These are phyloP conservation scores for Beauveria bassiana DNA, from an alignment of 2,329 filamentous ascomycete genomes.

Conservation along the genomic window DNA sequence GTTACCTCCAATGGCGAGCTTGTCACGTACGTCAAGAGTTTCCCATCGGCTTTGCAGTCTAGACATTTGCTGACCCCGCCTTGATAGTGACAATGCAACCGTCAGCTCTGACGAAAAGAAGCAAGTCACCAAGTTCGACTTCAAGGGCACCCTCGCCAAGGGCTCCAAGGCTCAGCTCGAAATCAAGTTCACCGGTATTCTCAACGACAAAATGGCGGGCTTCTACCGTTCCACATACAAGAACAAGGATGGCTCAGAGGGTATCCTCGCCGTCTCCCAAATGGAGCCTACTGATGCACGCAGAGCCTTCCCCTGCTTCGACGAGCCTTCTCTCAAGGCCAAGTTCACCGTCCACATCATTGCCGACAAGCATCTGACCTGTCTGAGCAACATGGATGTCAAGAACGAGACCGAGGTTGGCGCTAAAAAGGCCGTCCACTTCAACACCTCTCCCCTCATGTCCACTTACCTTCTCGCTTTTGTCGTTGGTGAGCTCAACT, in stretches of 20 bases:
- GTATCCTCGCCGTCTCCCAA: slow-evolving; percentile 83
- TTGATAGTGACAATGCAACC: slow-evolving; percentile 34
- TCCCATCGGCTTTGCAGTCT: slow-evolving; percentile 13
- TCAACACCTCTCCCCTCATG: slow-evolving; percentile 89
- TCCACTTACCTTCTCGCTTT: slow-evolving; percentile 94
- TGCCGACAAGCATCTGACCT: slow-evolving; percentile 84
- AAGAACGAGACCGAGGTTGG: slow-evolving; percentile 67
- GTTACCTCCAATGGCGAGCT: slow-evolving; percentile 39
- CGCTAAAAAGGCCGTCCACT: slow-evolving; percentile 75
- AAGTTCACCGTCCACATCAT: slow-evolving; percentile 86
- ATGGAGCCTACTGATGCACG: slow-evolving; percentile 95
- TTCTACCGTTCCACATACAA: slow-evolving; percentile 97
- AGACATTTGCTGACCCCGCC: slow-evolving; percentile 4
- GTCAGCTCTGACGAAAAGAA: slow-evolving; percentile 69
- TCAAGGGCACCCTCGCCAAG: slow-evolving; percentile 63
- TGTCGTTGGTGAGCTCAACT: slow-evolving; percentile 88
- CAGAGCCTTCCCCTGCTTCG: slow-evolving; percentile 91
- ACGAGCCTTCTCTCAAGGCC: slow-evolving; percentile 90
- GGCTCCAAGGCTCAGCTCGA: slow-evolving; percentile 64
- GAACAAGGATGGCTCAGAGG: slow-evolving; percentile 66
- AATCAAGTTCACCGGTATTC: slow-evolving; percentile 59
- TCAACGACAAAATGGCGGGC: slow-evolving; percentile 95
- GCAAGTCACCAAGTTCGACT: slow-evolving; percentile 75
- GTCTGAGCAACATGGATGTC: slow-evolving; percentile 95
- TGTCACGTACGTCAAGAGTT: slow-evolving; percentile 31